Evolutionary conservation across 176 grass and related monocot genomes (phyloP), one percentile per base, ranked within the genome.

Genomic region (Aegilops longissima): DNA sequence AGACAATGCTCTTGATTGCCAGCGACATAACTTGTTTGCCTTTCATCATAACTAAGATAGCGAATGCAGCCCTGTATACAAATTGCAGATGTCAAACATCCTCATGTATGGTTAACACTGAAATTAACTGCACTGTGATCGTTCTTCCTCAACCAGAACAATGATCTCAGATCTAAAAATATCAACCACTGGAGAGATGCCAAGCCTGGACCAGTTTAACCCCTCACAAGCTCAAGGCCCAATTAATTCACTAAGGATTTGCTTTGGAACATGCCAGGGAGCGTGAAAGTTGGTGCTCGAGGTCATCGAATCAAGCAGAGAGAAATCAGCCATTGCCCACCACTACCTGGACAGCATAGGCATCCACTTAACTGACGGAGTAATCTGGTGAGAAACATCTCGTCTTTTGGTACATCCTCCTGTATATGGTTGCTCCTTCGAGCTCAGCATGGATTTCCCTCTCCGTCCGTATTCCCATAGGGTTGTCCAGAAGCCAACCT

Each of bases 361-460:
- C 71, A 17, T 18, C 34, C 12, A 36, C 47, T 69, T 29, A 69
- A 73, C 40, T 69, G n/a, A 68, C 49, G 27, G 56, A 68, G 74
- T 34, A 30, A 12, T 23, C 82, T 75, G 79, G 68, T 39, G 29
- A 87, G 21, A 58, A 77, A 52, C 10, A 70, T 56, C 71, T 88
- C 13, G 68, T 83, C 59, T 98, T 98, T 82, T 95, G 86, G 75
- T 98, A 98, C 88, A 98, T 91, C 61, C 96, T 82, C 85, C 93
- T 94, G 82, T 96, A 96, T 86, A 98, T 98, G 18, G 80, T 94
- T 25, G 88, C 88, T 24, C 96, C 90, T 94, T 96, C 93, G 20
- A 92, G 80, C 77, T 94, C 92, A 1, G 92, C 96, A 93, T 98
- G 93, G 61, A 98, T 92, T 82, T 96, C 96, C 88, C 92, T 91